phyloP scores from a whole-genome alignment of 176 grass and related monocot genomes.

The Pontederia paniculata region DNA sequence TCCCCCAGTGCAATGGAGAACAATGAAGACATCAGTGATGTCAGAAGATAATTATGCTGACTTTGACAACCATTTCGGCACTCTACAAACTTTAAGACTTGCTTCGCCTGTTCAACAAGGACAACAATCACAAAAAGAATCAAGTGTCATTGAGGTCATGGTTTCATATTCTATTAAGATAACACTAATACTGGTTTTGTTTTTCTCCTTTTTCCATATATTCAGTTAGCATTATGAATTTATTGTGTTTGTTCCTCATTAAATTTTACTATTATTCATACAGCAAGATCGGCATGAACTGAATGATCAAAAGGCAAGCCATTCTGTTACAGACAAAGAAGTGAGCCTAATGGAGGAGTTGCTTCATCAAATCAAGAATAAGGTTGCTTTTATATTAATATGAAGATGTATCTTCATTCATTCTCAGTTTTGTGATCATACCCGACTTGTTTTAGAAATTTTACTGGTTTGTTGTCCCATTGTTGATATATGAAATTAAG shows the following conservation, averaged over 20 bases:
- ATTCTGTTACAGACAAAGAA: conserved; percentile 31
- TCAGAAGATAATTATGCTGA: conserved; percentile 27
- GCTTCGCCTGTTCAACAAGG: conserved; percentile 20
- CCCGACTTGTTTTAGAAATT: too few species aligned
- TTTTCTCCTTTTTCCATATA: neutral
- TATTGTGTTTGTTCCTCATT: conserved; percentile 19
- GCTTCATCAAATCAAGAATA: conserved; percentile 92
- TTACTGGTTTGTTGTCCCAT: neutral
- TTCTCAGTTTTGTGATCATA: neutral
- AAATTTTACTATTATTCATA: conserved; percentile 15
- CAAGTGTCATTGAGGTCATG: conserved; percentile 9
- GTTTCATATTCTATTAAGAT: conserved; percentile 25
- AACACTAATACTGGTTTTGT: conserved; percentile 17
- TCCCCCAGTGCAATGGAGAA: conserved; percentile 91
- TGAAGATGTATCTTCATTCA: neutral
- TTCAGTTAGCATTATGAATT: neutral
- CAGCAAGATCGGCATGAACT: conserved; percentile 50
- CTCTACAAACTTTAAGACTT: conserved; percentile 24
- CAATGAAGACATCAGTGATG: conserved; percentile 31
- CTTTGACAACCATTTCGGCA: conserved; percentile 11
- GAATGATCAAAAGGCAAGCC: conserved; percentile 44
- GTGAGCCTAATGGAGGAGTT: conserved; percentile 66
- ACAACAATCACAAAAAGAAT: conserved; percentile 15
- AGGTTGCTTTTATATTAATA: conserved; percentile 31
- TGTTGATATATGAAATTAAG: too few species aligned